Evolutionary conservation across 768 basidiomycete genomes (phyloP).

Genomic region (Russula sp.): DNA sequence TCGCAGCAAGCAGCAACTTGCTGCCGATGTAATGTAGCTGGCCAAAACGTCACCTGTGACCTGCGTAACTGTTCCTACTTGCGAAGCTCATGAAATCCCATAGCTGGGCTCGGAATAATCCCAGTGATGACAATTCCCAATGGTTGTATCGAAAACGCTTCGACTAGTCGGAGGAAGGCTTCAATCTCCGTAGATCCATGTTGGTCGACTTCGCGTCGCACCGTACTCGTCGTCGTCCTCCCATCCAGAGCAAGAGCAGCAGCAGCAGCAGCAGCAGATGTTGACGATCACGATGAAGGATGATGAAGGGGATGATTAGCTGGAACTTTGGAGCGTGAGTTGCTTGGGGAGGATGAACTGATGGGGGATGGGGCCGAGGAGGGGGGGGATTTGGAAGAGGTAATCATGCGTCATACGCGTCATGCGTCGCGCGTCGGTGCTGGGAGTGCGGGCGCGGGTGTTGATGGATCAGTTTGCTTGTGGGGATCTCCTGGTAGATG

Average conservation of each 20-base stretch:
- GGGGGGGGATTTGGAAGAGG: conserved; percentile 46
- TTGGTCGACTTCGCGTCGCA: too few relatives aligned
- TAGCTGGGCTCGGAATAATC: too few relatives aligned
- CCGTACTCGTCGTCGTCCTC: too few relatives aligned
- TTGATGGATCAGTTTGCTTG: conserved; percentile 45
- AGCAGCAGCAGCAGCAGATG: conserved; percentile 20
- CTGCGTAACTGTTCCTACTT: too few relatives aligned
- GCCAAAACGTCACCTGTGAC: too few relatives aligned
- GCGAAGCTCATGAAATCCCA: too few relatives aligned
- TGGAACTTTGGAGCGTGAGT: conserved; percentile 23
- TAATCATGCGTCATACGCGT: conserved; percentile 24
- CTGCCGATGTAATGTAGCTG: too few relatives aligned
- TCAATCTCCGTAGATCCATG: too few relatives aligned
- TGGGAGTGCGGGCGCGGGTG: conserved; percentile 25
- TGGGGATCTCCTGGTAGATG: conserved; percentile 27
- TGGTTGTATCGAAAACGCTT: too few relatives aligned
- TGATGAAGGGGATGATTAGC: conserved; percentile 26
- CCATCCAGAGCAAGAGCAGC: conserved; percentile 14
- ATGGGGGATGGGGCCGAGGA: conserved; percentile 23
- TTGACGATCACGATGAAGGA: conserved; percentile 35
- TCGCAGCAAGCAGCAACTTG: too few relatives aligned
- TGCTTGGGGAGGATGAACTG: conserved; percentile 17
- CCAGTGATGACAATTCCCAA: too few relatives aligned
- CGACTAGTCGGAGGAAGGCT: too few relatives aligned
- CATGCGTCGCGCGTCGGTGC: conserved; percentile 7